phyloP scores from a whole-genome alignment of 75 land plant genomes.

The Chamaecyparis obtusa region DNA sequence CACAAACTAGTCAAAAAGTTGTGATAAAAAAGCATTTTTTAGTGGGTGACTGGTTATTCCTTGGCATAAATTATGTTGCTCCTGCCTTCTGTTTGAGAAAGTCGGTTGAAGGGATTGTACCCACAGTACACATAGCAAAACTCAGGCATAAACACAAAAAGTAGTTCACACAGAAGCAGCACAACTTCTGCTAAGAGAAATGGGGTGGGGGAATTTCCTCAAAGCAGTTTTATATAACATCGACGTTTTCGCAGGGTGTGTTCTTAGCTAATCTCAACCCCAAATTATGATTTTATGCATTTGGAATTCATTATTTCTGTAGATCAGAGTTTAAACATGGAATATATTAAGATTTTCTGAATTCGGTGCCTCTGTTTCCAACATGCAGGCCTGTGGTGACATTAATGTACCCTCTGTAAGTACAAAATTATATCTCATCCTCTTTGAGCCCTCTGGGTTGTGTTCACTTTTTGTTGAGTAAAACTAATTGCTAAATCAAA shows the following conservation, averaged over 20 bases:
- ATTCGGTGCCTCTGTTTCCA: not conserved
- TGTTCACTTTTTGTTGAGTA: not conserved
- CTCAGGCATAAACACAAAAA: too few relatives aligned
- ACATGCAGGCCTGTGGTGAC: constrained; percentile 53
- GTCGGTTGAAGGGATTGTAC: too few relatives aligned
- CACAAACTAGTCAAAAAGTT: too few relatives aligned
- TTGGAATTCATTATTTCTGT: not conserved
- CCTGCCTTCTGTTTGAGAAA: too few relatives aligned
- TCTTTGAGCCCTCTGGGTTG: not conserved
- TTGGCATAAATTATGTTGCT: too few relatives aligned
- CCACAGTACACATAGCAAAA: too few relatives aligned
- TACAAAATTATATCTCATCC: not conserved
- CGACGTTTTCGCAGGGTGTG: constrained; percentile 11
- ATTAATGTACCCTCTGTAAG: constrained; percentile 77
- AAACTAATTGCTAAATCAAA: not conserved
- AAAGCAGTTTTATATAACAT: constrained; percentile 4
- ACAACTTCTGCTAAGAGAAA: not conserved
- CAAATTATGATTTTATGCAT: not conserved
- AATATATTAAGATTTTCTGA: not conserved
- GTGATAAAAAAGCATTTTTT: too few relatives aligned
- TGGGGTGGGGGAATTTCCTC: constrained; percentile 10
- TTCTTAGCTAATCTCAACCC: not conserved
- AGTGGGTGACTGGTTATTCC: too few relatives aligned
- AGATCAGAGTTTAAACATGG: not conserved
- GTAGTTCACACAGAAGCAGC: not conserved